phyloP scores from a whole-genome alignment of 805 yeast species.

The Barnettozyma populi region DNA sequence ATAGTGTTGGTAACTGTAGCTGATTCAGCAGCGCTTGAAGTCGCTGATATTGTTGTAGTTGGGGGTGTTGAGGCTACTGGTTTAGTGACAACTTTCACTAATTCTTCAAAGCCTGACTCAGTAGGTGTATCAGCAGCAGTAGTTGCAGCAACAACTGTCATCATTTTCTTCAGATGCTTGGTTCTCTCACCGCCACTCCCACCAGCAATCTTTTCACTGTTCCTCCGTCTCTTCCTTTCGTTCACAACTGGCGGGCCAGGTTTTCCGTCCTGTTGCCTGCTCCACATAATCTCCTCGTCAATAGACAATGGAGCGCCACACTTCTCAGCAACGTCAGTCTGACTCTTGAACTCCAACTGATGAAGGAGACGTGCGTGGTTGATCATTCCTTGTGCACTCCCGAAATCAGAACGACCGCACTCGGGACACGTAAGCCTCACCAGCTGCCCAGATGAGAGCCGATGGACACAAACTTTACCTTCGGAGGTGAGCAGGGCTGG shows the following conservation, averaged over 20 bases:
- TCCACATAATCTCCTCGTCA: constrained; percentile 43
- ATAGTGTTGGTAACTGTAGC: neutral
- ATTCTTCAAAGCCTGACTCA: constrained; percentile 13
- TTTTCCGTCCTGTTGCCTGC: constrained; percentile 4
- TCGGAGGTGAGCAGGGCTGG: constrained; percentile 43
- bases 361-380: constrained; percentile 76
- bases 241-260: constrained; percentile 5
- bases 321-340: constrained; percentile 65
- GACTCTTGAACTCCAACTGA: constrained; percentile 61
- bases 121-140: neutral
- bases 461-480: constrained; percentile 47
- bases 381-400: constrained; percentile 75
- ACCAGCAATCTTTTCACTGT: neutral
- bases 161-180: neutral
- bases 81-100: constrained; percentile 22
- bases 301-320: constrained; percentile 55
- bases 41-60: neutral
- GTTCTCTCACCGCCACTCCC: neutral
- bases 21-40: neutral
- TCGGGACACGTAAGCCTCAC: constrained; percentile 64
- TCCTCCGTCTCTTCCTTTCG: constrained; percentile 15
- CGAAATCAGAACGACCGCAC: constrained; percentile 64
- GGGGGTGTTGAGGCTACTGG: constrained; percentile 6
- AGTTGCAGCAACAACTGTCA: neutral
- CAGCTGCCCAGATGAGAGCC: constrained; percentile 64